Base-by-base conservation (phyloP, 192 early-diverging fungal genomes). In the Mortierella hygrophila region DNA sequence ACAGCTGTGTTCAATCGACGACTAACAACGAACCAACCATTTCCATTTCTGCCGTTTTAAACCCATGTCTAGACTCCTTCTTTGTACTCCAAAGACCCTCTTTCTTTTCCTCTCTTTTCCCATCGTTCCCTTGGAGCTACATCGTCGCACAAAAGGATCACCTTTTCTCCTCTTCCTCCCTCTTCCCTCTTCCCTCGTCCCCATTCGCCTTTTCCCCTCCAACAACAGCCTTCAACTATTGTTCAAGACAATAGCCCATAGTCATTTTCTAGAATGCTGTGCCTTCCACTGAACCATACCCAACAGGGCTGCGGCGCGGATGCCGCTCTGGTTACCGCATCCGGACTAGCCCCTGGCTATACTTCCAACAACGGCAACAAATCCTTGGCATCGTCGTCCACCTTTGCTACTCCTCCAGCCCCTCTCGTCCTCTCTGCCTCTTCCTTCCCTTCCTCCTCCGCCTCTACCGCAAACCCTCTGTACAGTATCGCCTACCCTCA, bases 281-380 rank as follows among this genome's bases (percentile, higher is more conserved):
- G 70, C 41, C 70, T 42, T 41, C 70, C 70, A 21, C 6, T 71
- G 32, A 42, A 21, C 40, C 41, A n/a, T 23, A 71, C 70, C 70
- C 35, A 71, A 42, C 41, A 38, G 20, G 41, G 35, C 40, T 71
- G 70, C 70, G 70, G 38, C 70, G 70, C 70, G 42, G 70, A 71
- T 40, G 9, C 70, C 41, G 40, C 70, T 41, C 38, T 42, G 70
- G 41, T 42, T 21, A 71, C 70, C n/a, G 41, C 70, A 65, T 71
- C 41, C 70, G 70, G 38, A 71, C 35, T 41, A 71, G 70, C 41
- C 38, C 21, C 70, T 38, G 38, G 10, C 2, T 41, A 71, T 46
- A 46, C 11, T 46, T 46, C 11, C 60, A n/a, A 6, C 55, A 32
- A 32, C 60, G 32, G 32, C 23, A 21, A 16, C 52, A 60, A 55